These are phyloP conservation scores for Irpex lacteus DNA, from an alignment of 1,284 basidiomycete species.

Conservation along the genomic window DNA sequence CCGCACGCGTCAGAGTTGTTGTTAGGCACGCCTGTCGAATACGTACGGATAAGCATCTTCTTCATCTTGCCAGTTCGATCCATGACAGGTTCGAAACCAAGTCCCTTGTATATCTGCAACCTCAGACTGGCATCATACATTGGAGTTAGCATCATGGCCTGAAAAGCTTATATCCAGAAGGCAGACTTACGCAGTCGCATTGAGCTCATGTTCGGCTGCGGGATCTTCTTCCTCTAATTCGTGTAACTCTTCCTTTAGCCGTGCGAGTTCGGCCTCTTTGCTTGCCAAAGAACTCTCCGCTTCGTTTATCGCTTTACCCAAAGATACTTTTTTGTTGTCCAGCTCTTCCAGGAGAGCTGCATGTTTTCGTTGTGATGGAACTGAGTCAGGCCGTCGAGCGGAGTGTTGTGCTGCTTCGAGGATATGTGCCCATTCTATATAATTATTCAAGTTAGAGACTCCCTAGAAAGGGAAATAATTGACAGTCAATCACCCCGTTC, in stretches of 20 bases:
- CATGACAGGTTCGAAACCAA: conserved; percentile 67
- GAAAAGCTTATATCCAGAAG: not conserved
- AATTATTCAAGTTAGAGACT: not conserved
- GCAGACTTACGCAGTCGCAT: conserved; percentile 60
- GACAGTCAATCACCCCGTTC: conserved; percentile 49
- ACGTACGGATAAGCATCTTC: conserved; percentile 71
- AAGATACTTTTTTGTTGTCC: conserved; percentile 56
- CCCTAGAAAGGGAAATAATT: not conserved
- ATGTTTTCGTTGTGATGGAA: conserved; percentile 66
- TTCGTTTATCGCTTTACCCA: conserved; percentile 77
- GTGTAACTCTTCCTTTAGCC: conserved; percentile 60
- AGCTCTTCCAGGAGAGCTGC: conserved; percentile 59
- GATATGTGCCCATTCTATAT: conserved; percentile 56
- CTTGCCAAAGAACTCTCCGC: conserved; percentile 60
- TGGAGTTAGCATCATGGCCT: conserved; percentile 3
- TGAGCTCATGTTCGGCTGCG: conserved; percentile 66
- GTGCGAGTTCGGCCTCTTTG: conserved; percentile 65
- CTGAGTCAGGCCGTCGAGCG: conserved; percentile 62
- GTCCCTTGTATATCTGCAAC: conserved; percentile 60
- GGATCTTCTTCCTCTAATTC: conserved; percentile 66
- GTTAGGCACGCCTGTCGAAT: not conserved
- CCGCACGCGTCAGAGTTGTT: not conserved
- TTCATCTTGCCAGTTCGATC: conserved; percentile 46
- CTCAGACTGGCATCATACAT: conserved; percentile 45
- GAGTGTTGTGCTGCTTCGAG: conserved; percentile 70